Evolutionary conservation across 2,329 filamentous ascomycete species (phyloP), one percentile per base, ranked within the genome.

Genomic region (Apiospora hydei): DNA sequence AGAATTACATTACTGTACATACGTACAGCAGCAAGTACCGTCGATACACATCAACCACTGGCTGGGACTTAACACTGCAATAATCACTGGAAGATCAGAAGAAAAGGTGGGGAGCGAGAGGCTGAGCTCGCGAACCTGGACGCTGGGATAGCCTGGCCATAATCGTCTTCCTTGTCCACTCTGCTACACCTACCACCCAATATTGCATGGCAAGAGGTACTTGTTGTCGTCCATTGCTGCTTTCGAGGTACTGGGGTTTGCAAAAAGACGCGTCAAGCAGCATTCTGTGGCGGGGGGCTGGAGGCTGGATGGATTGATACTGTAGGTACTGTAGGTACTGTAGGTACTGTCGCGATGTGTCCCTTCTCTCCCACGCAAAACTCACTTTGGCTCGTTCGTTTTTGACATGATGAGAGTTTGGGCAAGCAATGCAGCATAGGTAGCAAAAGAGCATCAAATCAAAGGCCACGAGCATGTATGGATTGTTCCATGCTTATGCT

Each of bases 1-100:
- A 64, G 57, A 64, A 64, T 64, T 64, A 64, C 57, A 64, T n/a
- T 64, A 64, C 57, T 64, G 57, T 64, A 64, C 49, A 30, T 49
- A 7, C 10, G 49, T 26, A 53, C 24, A 34, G 26, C 34, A 64
- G 30, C 57, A 64, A 64, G 57, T 64, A 61, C 26, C 53, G 53
- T 38, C 30, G 34, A 61, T 38, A n/a, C 57, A 41, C 30, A 38
- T 41, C 34, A 41, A n/a, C 34, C 53, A 61, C 53, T 61, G 53
- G 53, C 53, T 64, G 30, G 57, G 57, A 24, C 57, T 41, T 64
- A 34, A 64, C 34, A 64, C 30, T 64, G 53, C 53, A 64, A 64
- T 64, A 64, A 41, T 64, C 57, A 64, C 41, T 24, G 57, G 57
- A 64, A 64, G 57, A 64, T 64, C 57, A 64, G 57, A 64, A 41